These are phyloP conservation scores for Spongospora subterranea DNA, from an alignment of 208 protist species.

Conservation along the genomic window DNA sequence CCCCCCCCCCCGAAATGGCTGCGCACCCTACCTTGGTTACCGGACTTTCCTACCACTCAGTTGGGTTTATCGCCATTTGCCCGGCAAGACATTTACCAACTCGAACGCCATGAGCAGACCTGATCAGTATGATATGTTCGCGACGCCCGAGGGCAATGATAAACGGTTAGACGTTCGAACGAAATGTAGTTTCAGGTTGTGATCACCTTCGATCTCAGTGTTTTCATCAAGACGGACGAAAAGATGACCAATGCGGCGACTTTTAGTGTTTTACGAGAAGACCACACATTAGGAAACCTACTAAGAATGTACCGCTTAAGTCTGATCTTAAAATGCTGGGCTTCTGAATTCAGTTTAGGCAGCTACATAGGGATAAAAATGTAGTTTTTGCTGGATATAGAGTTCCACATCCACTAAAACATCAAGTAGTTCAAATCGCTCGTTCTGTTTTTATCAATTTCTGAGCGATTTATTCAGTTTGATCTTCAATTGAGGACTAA, in stretches of 20 bases:
- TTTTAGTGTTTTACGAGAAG: background rate
- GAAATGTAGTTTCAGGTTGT: background rate
- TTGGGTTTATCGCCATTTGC: too few species aligned
- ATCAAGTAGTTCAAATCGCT: background rate
- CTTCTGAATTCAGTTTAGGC: background rate
- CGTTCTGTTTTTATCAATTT: background rate
- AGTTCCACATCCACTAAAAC: slow-evolving; percentile 34
- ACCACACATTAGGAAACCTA: slow-evolving; percentile 47
- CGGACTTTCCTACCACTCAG: too few species aligned
- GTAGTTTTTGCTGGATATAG: slow-evolving; percentile 39
- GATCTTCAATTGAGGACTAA: slow-evolving; percentile 8
- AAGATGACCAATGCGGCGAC: slow-evolving; percentile 37
- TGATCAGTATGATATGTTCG: slow-evolving; percentile 51
- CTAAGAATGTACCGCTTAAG: slow-evolving; percentile 25
- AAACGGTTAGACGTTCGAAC: background rate
- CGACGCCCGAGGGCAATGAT: background rate
- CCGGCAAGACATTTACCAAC: too few species aligned
- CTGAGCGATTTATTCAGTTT: slow-evolving; percentile 1
- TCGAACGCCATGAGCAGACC: background rate
- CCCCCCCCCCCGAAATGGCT: too few species aligned
- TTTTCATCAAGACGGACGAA: slow-evolving; percentile 8
- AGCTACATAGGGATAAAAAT: slow-evolving; percentile 48
- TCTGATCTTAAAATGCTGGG: background rate
- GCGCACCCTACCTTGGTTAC: too few species aligned
- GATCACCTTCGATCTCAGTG: background rate